phyloP scores from a whole-genome alignment of 371 early-diverging fungal species.

The Mortierella sp. region DNA sequence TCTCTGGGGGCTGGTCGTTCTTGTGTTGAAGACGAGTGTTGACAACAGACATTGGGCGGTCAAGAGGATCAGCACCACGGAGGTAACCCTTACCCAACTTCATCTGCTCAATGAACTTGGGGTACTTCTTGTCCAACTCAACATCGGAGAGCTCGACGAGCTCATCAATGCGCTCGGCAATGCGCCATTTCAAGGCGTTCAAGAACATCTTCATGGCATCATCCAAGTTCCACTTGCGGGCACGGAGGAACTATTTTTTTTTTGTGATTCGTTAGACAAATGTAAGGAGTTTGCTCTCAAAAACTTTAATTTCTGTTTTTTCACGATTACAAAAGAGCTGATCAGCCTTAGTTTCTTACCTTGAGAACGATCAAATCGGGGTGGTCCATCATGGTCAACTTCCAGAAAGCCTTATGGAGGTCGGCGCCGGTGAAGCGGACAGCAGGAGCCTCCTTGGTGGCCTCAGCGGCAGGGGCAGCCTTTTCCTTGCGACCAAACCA shows the following conservation, averaged over 20 bases:
- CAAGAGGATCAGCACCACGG: constrained; percentile 70
- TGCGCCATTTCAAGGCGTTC: constrained; percentile 76
- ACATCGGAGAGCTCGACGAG: constrained; percentile 73
- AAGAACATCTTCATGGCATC: constrained; percentile 77
- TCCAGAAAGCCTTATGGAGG: constrained; percentile 52
- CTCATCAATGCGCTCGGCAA: constrained; percentile 66
- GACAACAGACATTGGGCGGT: constrained; percentile 56
- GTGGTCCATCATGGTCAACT: constrained; percentile 69
- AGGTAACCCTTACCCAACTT: constrained; percentile 67
- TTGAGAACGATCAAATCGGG: constrained; percentile 76
- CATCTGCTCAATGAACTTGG: constrained; percentile 64
- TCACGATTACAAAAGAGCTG: constrained; percentile 2
- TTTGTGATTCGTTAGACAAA: neutral
- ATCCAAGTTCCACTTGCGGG: constrained; percentile 84
- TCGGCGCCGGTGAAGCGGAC: constrained; percentile 46
- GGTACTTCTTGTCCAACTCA: constrained; percentile 57
- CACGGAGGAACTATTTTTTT: constrained; percentile 75
- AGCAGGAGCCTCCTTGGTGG: constrained; percentile 26
- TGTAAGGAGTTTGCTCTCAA: constrained; percentile 13
- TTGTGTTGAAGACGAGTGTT: constrained; percentile 66
- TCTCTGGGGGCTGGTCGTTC: constrained; percentile 67
- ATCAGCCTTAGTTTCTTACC: constrained; percentile 26
- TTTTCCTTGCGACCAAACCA: constrained; percentile 52
- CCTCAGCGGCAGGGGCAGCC: constrained; percentile 13
- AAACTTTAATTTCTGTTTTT: constrained; percentile 4